Percentiles rank a stretch among this genome's conserved stretches.
Evolutionary conservation across 495 filamentous ascomycete species (phyloP).

Genomic region (Aspergillus carlsbadensis): DNA sequence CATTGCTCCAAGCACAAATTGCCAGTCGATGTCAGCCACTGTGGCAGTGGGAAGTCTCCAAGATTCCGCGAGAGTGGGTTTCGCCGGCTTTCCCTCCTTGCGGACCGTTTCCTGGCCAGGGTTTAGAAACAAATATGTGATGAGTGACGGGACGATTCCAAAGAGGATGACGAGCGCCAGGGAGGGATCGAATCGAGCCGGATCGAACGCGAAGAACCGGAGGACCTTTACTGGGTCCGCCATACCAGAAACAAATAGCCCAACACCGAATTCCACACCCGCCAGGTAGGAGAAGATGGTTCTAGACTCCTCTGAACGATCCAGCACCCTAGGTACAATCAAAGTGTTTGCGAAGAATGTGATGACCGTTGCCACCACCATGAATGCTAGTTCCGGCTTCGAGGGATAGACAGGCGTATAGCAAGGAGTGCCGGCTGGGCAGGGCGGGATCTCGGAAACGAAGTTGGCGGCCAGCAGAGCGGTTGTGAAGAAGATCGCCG

Average conservation of each 20-base stretch:
- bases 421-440: slow-evolving; percentile 40
- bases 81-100: slow-evolving; percentile 14
- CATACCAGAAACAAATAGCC: slow-evolving; percentile 56
- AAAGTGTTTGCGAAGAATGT: slow-evolving; percentile 34
- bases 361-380: slow-evolving; percentile 30
- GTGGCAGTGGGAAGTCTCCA: slow-evolving; percentile 49
- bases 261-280: slow-evolving; percentile 54
- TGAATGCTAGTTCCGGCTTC: slow-evolving; percentile 30
- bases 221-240: slow-evolving; percentile 52
- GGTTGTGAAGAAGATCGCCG: slow-evolving; percentile 53
- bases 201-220: slow-evolving; percentile 52
- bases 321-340: slow-evolving; percentile 26
- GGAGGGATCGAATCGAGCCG: slow-evolving; percentile 52
- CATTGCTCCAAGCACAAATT: slow-evolving; percentile 49
- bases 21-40: slow-evolving; percentile 51
- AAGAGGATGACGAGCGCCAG: slow-evolving; percentile 51
- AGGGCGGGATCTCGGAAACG: slow-evolving; percentile 33
- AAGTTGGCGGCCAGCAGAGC: slow-evolving; percentile 52
- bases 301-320: slow-evolving; percentile 27
- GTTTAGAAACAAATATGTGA: slow-evolving; percentile 30
- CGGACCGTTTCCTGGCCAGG: slow-evolving; percentile 28
- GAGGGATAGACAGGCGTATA: slow-evolving; percentile 50
- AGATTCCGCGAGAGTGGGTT: slow-evolving; percentile 41
- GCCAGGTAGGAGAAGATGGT: slow-evolving; percentile 39
- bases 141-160: slow-evolving; percentile 46